These are phyloP conservation scores for Populus davidiana DNA, from an alignment of 345 rosid species.

Conservation along the genomic window DNA sequence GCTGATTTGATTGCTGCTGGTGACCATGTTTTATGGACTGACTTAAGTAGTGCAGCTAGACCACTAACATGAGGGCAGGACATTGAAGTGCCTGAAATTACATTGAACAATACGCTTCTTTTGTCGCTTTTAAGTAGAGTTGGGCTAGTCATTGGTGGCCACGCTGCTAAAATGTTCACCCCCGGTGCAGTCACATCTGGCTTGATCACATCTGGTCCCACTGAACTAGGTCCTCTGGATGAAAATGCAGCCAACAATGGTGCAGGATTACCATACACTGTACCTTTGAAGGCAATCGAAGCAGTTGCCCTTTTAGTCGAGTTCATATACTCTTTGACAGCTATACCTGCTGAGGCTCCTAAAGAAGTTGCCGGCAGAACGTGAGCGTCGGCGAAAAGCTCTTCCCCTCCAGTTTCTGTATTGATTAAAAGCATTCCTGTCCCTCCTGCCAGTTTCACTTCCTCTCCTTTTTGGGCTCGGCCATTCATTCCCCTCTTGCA, in stretches of 20 bases:
- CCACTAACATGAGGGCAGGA: conserved; percentile 83
- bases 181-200: conserved; percentile 87
- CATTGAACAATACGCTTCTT: conserved; percentile 58
- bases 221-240: conserved; percentile 65
- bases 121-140: conserved; percentile 44
- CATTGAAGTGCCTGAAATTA: conserved; percentile 87
- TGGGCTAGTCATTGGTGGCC: conserved; percentile 58
- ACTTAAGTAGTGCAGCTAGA: conserved; percentile 63
- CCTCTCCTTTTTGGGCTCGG: conserved; percentile 26
- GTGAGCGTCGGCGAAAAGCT: conserved; percentile 59
- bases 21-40: conserved; percentile 69
- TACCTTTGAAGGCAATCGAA: conserved; percentile 55
- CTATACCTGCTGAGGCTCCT: conserved; percentile 47
- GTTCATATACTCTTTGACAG: conserved; percentile 39
- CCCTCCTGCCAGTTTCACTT: conserved; percentile 57
- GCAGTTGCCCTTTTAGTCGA: conserved; percentile 45
- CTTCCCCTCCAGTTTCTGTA: conserved; percentile 51
- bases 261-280: conserved; percentile 52
- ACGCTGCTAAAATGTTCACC: conserved; percentile 71
- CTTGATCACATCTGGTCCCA: conserved; percentile 57
- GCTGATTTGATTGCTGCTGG: conserved; percentile 86
- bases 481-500: conserved; percentile 27
- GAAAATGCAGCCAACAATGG: conserved; percentile 74
- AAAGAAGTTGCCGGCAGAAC: conserved; percentile 53
- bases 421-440: conserved; percentile 65